These are phyloP conservation scores for Colletotrichum camelliae DNA, from an alignment of 2,329 filamentous ascomycete species.

Conservation along the genomic window DNA sequence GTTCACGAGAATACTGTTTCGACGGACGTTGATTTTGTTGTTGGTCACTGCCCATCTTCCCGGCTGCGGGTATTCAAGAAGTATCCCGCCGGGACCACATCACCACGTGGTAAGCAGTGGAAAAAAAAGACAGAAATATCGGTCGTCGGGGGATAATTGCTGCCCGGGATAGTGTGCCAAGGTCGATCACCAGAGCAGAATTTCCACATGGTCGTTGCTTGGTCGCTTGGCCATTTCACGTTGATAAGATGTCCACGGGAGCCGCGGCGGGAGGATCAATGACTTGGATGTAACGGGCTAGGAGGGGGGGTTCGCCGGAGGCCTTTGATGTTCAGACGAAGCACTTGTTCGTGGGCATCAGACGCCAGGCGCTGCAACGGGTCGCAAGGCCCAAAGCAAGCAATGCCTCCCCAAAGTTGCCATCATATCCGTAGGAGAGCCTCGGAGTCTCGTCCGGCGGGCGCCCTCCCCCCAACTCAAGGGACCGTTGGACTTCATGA, in stretches of 20 bases:
- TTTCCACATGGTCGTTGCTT: background rate
- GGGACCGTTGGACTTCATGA: background rate
- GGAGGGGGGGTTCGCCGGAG: background rate
- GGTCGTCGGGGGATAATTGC: background rate
- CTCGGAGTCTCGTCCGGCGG: background rate
- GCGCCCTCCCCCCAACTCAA: background rate
- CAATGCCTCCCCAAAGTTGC: background rate
- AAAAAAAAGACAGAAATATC: background rate
- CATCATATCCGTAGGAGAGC: background rate
- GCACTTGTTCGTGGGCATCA: background rate
- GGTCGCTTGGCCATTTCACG: background rate
- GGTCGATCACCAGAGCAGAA: background rate
- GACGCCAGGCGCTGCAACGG: background rate
- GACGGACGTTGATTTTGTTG: background rate
- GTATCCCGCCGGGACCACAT: background rate
- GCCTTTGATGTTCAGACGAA: background rate
- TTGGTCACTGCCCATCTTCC: background rate
- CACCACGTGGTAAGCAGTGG: background rate
- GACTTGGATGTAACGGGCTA: background rate
- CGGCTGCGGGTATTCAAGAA: background rate
- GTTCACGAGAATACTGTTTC: rapidly evolving
- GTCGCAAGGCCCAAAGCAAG: background rate
- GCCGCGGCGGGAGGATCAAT: background rate
- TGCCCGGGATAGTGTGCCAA: background rate
- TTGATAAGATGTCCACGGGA: background rate